These are phyloP conservation scores for Fusarium drepaniforme DNA, from an alignment of 2,329 filamentous ascomycete species.

Conservation along the genomic window DNA sequence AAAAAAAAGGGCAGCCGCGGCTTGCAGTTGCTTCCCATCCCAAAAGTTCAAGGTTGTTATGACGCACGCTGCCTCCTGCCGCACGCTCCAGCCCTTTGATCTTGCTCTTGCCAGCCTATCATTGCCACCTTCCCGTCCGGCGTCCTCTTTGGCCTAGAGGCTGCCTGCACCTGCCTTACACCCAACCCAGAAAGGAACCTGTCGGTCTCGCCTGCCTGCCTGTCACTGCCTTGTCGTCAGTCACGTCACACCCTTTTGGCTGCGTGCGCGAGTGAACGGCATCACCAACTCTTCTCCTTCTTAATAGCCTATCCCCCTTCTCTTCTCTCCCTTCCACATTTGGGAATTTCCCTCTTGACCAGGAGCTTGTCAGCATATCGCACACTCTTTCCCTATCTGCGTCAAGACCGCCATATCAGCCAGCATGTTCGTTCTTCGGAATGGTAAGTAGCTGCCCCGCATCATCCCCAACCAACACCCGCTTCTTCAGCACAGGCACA, in stretches of 20 bases:
- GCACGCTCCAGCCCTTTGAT: slow-evolving; percentile 20
- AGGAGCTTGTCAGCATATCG: slow-evolving; percentile 8
- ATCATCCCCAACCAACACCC: slow-evolving; percentile 31
- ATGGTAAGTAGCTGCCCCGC: slow-evolving; percentile 49
- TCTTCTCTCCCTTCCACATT: slow-evolving; percentile 2
- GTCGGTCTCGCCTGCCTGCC: slow-evolving; percentile 1
- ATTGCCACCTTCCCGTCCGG: slow-evolving; percentile 21
- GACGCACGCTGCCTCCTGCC: slow-evolving; percentile 38
- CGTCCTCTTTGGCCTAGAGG: background rate
- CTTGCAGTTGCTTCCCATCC: slow-evolving; percentile 8
- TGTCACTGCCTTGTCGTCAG: slow-evolving; percentile 31
- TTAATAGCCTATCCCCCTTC: background rate
- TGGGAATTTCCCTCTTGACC: slow-evolving; percentile 1
- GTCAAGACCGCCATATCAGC: slow-evolving; percentile 16
- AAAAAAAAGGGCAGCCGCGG: slow-evolving; percentile 36
- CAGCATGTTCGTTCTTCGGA: slow-evolving; percentile 55
- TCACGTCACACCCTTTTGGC: slow-evolving; percentile 34
- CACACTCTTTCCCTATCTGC: slow-evolving; percentile 11
- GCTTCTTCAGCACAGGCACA: slow-evolving; percentile 15
- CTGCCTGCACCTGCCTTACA: background rate
- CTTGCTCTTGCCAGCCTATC: slow-evolving; percentile 2
- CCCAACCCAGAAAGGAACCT: slow-evolving; percentile 7
- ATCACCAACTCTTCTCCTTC: slow-evolving; percentile 27
- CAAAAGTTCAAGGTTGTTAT: slow-evolving; percentile 35
- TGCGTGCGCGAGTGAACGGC: slow-evolving; percentile 27